A percentile compares a stretch with the other conserved stretches of the same genome.
Evolutionary conservation across 73 alveolate genomes (phyloP).

Genomic region (Paramecium sexaurelia): DNA sequence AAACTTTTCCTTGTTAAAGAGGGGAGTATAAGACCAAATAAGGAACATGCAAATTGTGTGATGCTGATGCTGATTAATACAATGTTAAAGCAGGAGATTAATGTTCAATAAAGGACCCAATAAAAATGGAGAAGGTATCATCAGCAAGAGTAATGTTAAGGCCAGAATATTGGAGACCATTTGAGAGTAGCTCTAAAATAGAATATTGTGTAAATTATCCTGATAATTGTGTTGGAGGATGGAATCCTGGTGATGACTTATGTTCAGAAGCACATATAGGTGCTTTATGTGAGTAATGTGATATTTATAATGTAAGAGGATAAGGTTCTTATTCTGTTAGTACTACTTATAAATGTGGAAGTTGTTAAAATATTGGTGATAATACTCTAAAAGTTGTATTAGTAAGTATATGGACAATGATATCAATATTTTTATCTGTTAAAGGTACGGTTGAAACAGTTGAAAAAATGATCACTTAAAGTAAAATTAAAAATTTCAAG

Average conservation of each 20-base stretch:
- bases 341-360: conserved; percentile 45
- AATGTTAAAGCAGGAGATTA: not conserved
- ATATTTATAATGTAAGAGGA: conserved; percentile 26
- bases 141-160: conserved; percentile 5
- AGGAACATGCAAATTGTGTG: not conserved
- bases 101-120: not conserved
- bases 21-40: not conserved
- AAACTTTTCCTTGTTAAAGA: conserved; percentile 28
- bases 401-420: conserved; percentile 14
- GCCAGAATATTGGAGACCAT: conserved; percentile 67
- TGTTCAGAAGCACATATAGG: conserved; percentile 62
- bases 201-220: conserved; percentile 12
- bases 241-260: conserved; percentile 41
- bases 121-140: not conserved
- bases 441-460: not conserved
- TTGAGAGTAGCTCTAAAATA: not conserved
- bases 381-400: conserved; percentile 29
- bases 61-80: not conserved
- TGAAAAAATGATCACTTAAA: not conserved
- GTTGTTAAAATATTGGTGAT: conserved; percentile 13
- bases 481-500: not conserved
- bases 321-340: conserved; percentile 44
- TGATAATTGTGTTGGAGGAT: conserved; percentile 53
- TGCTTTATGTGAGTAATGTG: conserved; percentile 64
- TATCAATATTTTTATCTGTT: not conserved